phyloP scores from a whole-genome alignment of 768 basidiomycete species.

The Boletus insuetus region DNA sequence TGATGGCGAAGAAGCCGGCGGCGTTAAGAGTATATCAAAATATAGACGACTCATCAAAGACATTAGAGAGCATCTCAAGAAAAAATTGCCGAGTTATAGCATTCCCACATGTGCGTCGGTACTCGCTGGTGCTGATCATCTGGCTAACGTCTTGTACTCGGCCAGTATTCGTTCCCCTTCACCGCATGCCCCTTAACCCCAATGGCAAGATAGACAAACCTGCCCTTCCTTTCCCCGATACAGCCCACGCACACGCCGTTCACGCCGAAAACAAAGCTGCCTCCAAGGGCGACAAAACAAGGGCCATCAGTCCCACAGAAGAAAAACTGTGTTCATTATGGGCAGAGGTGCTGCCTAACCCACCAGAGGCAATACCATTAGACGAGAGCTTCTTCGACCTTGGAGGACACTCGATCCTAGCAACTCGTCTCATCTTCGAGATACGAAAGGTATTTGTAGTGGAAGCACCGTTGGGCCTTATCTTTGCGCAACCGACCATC shows the following conservation, averaged over 20 bases:
- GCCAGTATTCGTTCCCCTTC: constrained; percentile 89
- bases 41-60: constrained; percentile 90
- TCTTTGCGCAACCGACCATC: constrained; percentile 91
- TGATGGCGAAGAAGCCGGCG: constrained; percentile 46
- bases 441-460: constrained; percentile 90
- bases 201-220: constrained; percentile 99
- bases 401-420: constrained; percentile 97
- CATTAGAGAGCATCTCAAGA: constrained; percentile 93
- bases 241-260: constrained; percentile 55
- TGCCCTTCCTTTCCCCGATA: constrained; percentile 97
- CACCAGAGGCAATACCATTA: constrained; percentile 73
- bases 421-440: constrained; percentile 95
- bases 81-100: constrained; percentile 93
- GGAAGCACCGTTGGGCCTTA: constrained; percentile 85
- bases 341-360: constrained; percentile 73
- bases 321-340: constrained; percentile 82
- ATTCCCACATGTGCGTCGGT: constrained; percentile 75
- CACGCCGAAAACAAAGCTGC: constrained; percentile 38
- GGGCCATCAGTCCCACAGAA: constrained; percentile 65
- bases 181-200: constrained; percentile 95
- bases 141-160: constrained; percentile 2
- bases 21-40: constrained; percentile 74
- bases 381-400: constrained; percentile 98
- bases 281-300: constrained; percentile 30
- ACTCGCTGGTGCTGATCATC: not conserved